A percentile compares a stretch with the other conserved stretches of the same genome.
phyloP scores from a whole-genome alignment of 441 rosid genomes.

The Pelargonium cotyledonis region DNA sequence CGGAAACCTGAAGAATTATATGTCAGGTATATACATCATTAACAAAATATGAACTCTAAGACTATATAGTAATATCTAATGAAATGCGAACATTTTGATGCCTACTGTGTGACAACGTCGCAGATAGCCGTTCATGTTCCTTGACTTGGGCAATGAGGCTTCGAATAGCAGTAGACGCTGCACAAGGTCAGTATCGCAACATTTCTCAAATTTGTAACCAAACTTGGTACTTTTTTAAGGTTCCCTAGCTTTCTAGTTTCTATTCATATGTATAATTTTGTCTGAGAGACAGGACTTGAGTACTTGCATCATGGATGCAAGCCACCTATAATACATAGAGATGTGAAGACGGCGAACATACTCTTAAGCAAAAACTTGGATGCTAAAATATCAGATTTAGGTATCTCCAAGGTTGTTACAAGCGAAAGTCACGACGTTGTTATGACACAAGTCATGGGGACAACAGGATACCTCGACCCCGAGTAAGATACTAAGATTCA shows the following conservation, averaged over 20 bases:
- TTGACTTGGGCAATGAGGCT: background rate
- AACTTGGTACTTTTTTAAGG: background rate
- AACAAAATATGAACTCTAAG: too few relatives aligned
- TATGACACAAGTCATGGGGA: slow-evolving; percentile 38
- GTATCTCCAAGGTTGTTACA: slow-evolving; percentile 36
- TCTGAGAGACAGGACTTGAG: slow-evolving; percentile 10
- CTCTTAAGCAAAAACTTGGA: slow-evolving; percentile 34
- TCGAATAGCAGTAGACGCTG: background rate
- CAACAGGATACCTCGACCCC: slow-evolving; percentile 52
- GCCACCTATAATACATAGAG: slow-evolving; percentile 55
- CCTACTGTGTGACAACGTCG: background rate
- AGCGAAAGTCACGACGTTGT: slow-evolving; percentile 22
- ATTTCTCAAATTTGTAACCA: background rate
- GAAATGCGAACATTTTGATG: background rate
- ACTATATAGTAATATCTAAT: too few relatives aligned
- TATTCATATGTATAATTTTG: too few relatives aligned
- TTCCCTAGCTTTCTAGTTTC: background rate
- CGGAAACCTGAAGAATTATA: background rate
- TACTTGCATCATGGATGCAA: slow-evolving; percentile 56
- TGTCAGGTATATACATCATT: background rate
- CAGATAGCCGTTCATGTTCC: background rate
- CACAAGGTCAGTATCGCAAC: background rate
- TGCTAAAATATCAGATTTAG: slow-evolving; percentile 55
- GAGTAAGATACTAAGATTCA: too few relatives aligned
- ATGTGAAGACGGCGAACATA: slow-evolving; percentile 50